Evolutionary conservation across 1,284 basidiomycete genomes (phyloP), one percentile per base, ranked within the genome.

Genomic region (Apiotrichum gracile): DNA sequence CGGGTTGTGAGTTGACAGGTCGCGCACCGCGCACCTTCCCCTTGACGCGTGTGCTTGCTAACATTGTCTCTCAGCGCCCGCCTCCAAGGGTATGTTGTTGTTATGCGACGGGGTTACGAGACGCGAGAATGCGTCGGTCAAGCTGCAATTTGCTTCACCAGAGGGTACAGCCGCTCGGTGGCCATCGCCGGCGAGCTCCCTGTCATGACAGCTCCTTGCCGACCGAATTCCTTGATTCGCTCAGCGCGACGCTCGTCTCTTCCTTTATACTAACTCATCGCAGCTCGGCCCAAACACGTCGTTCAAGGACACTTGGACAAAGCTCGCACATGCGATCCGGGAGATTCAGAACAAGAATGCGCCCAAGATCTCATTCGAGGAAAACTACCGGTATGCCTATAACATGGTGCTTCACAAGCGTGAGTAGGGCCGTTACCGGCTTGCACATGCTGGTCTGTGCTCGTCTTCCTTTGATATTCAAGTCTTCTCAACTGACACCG

Each of bases 341-440:
- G 90, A 97, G 78, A 98, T 99, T 53, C 91, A 96, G 73, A 88
- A 91, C 64, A 91, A 96, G 76, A 90, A 96, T 74, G 91, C 91
- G 8, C 85, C 85, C 52, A 87, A 85, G 67, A 83, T 99, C 27
- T 96, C 91, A 16, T 98, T 93, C 68, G 96, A 98, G 74, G 94
- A 97, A 77, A 92, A 94, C 67, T 92, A 96, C 70, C 83, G 92
- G 40, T 91, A 88, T 70, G 91, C 86, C 21, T 96, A 96, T 75
- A 93, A 92, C 71, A 85, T 97, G 82, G 91, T 94, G 4, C 80
- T 94, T 13, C 82, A 86, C 70, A 91, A 87, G 73, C 82, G 75
- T 75, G 40, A 58, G 70, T 64, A 31, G 5, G 3, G 5, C 8
- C 4, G 21, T 24, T 16, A 5, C n/a, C 8, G 21, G 9, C n/a